Evolutionary conservation across 2,329 filamentous ascomycete species (phyloP).

Genomic region (Alternaria consortialis): DNA sequence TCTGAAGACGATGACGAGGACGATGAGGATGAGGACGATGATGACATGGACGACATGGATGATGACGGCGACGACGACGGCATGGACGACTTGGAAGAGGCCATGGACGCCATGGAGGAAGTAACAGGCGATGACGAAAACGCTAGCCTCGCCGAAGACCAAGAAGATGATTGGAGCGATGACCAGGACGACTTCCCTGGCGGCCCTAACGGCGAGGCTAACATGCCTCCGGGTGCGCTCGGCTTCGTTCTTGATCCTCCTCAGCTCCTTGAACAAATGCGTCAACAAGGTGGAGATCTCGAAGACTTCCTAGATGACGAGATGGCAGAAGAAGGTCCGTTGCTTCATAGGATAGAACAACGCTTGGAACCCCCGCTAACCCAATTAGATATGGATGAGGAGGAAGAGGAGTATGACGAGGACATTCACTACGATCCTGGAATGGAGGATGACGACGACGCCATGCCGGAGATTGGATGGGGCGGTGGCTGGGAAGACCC

Average conservation of each 20-base stretch:
- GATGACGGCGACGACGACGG: constrained; percentile 44
- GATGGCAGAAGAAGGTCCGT: constrained; percentile 68
- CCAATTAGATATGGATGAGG: constrained; percentile 61
- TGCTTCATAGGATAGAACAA: constrained; percentile 7
- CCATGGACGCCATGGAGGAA: constrained; percentile 49
- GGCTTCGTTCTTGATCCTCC: constrained; percentile 50
- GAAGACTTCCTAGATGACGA: constrained; percentile 66
- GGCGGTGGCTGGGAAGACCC: constrained; percentile 63
- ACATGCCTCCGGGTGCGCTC: constrained; percentile 55
- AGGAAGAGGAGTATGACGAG: constrained; percentile 74
- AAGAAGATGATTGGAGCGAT: constrained; percentile 55
- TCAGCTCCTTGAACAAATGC: constrained; percentile 49
- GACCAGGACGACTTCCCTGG: constrained; percentile 57
- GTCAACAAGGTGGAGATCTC: constrained; percentile 55
- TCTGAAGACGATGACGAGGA: constrained; percentile 66
- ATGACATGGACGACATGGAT: constrained; percentile 57
- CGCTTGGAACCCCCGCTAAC: constrained; percentile 44
- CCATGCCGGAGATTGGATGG: constrained; percentile 55
- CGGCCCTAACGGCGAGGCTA: constrained; percentile 62
- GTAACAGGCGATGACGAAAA: constrained; percentile 59
- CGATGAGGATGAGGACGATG: constrained; percentile 60
- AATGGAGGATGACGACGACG: constrained; percentile 58
- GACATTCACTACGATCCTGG: constrained; percentile 67
- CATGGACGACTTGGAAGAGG: constrained; percentile 55
- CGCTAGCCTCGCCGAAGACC: constrained; percentile 53